phyloP scores from a whole-genome alignment of 164 flowering plant genomes.

The Annona cherimola region DNA sequence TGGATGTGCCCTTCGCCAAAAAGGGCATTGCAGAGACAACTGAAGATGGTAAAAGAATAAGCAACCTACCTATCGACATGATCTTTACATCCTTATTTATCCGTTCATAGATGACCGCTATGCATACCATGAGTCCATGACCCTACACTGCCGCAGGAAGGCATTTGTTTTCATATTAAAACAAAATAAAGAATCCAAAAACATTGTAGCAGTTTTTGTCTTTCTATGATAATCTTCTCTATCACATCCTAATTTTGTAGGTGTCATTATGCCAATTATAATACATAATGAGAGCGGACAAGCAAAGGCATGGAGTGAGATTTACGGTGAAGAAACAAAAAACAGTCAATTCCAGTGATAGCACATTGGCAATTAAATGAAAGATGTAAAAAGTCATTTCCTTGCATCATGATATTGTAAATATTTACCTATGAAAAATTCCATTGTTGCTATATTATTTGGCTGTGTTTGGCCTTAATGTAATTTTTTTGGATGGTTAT shows the following conservation, averaged over 20 bases:
- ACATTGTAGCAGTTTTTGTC: neutral
- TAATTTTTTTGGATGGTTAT: no score
- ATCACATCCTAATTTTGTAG: no score
- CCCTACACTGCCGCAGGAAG: constrained; percentile 94
- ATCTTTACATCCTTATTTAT: constrained; percentile 85
- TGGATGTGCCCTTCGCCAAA: constrained; percentile 88
- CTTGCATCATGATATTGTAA: no score
- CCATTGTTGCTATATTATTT: no score
- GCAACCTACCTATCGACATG: constrained; percentile 92
- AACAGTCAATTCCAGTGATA: constrained; percentile 88
- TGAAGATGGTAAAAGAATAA: constrained; percentile 95
- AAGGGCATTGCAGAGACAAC: constrained; percentile 97
- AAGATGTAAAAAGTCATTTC: constrained; percentile 80
- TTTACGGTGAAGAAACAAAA: constrained; percentile 85
- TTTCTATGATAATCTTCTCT: no score
- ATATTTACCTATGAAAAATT: no score
- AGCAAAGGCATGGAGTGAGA: constrained; percentile 80
- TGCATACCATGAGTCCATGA: constrained; percentile 99
- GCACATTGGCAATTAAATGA: constrained; percentile 95
- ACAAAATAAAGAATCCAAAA: no score
- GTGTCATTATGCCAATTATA: constrained; percentile 83
- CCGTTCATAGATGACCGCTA: constrained; percentile 99
- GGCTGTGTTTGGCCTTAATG: no score
- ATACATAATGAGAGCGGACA: constrained; percentile 80
- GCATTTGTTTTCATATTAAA: constrained; percentile 20